Evolutionary conservation across 2,329 filamentous ascomycete genomes (phyloP).

Genomic region (Arthrobotrys sphaeroides): DNA sequence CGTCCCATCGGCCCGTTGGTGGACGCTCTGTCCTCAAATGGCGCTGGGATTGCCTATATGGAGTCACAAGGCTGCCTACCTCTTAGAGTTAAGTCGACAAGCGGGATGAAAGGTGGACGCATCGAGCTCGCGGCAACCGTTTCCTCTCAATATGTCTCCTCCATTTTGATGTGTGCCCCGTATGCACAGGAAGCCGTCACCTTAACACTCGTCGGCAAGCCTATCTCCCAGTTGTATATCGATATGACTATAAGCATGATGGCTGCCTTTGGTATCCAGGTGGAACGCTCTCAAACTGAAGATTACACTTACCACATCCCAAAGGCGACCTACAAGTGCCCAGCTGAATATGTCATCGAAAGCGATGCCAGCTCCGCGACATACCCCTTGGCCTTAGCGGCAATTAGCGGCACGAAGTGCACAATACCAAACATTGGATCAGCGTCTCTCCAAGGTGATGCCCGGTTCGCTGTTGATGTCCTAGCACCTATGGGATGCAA

Average conservation of each 20-base stretch:
- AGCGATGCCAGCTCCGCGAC: conserved; percentile 98
- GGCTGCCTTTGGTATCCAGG: conserved; percentile 85
- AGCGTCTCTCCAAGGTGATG: conserved; percentile 90
- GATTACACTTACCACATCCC: conserved; percentile 94
- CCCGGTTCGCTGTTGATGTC: conserved; percentile 90
- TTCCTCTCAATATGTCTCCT: conserved; percentile 99
- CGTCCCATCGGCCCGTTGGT: conserved; percentile 93
- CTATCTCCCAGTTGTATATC: conserved; percentile 95
- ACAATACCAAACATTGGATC: conserved; percentile 97
- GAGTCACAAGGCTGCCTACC: conserved; percentile 86
- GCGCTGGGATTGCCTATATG: conserved; percentile 85
- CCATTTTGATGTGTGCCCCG: conserved; percentile 93
- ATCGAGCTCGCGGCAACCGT: conserved; percentile 95
- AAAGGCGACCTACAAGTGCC: conserved; percentile 82
- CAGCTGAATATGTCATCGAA: conserved; percentile 86
- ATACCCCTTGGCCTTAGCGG: conserved; percentile 91
- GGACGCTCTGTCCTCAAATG: conserved; percentile 85
- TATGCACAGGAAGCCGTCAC: conserved; percentile 96
- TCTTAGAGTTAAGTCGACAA: conserved; percentile 80
- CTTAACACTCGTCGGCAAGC: conserved; percentile 89
- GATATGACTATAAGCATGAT: conserved; percentile 99
- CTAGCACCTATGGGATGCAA: conserved; percentile 91
- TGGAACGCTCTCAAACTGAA: conserved; percentile 78
- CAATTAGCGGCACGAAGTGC: conserved; percentile 93
- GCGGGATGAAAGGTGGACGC: conserved; percentile 82